Conservation (phyloP, 306 rosid genomes). For the Citrullus colocynthis region DNA sequence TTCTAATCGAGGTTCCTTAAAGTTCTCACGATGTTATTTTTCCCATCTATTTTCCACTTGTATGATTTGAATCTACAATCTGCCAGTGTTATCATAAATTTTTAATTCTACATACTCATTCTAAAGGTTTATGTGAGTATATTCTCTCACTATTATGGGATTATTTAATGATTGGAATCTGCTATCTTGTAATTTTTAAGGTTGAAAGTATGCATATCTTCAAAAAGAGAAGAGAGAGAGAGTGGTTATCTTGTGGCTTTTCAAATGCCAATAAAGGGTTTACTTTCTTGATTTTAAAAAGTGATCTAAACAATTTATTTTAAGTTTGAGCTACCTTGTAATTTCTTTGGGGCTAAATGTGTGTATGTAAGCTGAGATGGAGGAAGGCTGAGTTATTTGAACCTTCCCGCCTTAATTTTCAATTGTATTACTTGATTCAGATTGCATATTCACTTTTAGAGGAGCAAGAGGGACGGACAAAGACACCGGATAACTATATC, state of each 20-base stretch:
- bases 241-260: background rate
- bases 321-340: background rate
- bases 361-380: background rate
- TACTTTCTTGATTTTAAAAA: background rate
- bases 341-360: background rate
- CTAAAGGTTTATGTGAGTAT: background rate
- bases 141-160: background rate
- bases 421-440: constrained; percentile 26
- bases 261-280: background rate
- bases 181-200: background rate
- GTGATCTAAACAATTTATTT: background rate
- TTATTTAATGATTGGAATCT: background rate
- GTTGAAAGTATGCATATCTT: background rate
- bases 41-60: background rate
- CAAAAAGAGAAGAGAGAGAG: background rate
- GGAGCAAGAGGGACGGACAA: constrained; percentile 85
- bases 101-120: background rate
- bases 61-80: background rate
- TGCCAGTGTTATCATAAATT: background rate
- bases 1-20: background rate
- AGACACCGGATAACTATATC: constrained; percentile 50
- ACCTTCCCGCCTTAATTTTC: constrained; percentile 8
- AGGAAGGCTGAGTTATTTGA: background rate
- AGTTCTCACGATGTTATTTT: background rate
- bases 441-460: constrained; percentile 82